Conservation (phyloP, 2,329 filamentous ascomycete genomes). For the Mariannaea sp. region DNA sequence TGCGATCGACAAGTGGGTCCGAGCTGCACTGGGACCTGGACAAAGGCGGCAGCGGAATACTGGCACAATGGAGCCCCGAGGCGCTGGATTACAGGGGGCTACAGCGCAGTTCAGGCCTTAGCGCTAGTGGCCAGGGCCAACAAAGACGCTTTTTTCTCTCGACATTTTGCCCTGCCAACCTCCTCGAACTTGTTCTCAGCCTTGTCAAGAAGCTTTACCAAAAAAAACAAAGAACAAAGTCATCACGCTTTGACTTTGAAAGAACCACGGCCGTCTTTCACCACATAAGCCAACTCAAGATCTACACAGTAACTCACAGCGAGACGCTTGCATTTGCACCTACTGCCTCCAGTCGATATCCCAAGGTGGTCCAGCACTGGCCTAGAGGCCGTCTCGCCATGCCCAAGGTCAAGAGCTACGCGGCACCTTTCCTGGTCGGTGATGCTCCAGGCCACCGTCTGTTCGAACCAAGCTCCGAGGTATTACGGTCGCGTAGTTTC, state of each 20-base stretch:
- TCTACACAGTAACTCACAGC: conserved; percentile 18
- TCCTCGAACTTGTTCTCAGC: conserved; percentile 8
- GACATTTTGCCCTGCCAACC: conserved; percentile 17
- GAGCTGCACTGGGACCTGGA: conserved; percentile 6
- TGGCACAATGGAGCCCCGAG: too few species aligned
- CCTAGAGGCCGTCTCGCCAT: conserved; percentile 52
- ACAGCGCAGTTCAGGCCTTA: conserved; percentile 1
- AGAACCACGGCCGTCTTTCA: not conserved
- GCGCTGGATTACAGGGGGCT: conserved; percentile 11
- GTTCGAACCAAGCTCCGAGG: conserved; percentile 61
- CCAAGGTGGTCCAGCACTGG: conserved; percentile 6
- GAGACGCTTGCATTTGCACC: conserved; percentile 14
- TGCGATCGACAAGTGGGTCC: conserved; percentile 11
- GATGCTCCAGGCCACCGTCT: conserved; percentile 78
- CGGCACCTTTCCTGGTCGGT: conserved; percentile 83
- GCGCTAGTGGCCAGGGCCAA: conserved; percentile 12
- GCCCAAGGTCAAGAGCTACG: conserved; percentile 85
- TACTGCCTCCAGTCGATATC: conserved; percentile 9
- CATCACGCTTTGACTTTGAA: not conserved
- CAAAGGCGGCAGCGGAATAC: too few species aligned
- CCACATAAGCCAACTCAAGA: not conserved
- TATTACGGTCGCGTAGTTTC: conserved; percentile 45
- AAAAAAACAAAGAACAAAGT: conserved; percentile 13
- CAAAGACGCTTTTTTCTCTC: conserved; percentile 11
- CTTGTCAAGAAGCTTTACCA: conserved; percentile 4